phyloP scores from a whole-genome alignment of 2,329 filamentous ascomycete genomes.

The Trichoderma lentiforme region DNA sequence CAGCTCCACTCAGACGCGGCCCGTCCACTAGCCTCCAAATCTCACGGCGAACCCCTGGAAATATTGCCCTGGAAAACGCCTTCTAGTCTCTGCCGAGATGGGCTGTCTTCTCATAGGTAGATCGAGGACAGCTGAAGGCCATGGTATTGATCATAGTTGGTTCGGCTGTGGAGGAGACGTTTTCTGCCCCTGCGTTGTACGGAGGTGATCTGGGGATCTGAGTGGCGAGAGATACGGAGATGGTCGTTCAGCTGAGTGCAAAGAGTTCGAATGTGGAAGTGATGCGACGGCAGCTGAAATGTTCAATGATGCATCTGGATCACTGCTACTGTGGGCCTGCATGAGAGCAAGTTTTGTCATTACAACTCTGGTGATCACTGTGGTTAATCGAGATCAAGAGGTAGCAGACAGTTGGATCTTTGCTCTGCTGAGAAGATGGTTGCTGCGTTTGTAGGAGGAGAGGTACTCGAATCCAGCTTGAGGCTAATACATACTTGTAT shows the following conservation, averaged over 20 bases:
- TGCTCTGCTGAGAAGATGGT: neutral
- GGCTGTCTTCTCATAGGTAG: neutral
- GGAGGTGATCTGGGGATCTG: neutral
- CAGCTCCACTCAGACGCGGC: conserved; percentile 5
- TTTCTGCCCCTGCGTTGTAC: neutral
- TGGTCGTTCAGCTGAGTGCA: neutral
- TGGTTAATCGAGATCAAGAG: accelerated
- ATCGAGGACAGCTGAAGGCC: neutral
- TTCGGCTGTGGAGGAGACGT: neutral
- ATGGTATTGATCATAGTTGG: neutral
- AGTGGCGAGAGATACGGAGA: neutral
- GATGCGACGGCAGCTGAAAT: neutral
- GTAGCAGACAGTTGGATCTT: neutral
- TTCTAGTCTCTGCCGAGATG: neutral
- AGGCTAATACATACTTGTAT: neutral
- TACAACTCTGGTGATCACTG: neutral
- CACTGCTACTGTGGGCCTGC: neutral
- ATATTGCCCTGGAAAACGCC: neutral
- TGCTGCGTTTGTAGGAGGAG: neutral
- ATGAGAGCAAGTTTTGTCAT: neutral
- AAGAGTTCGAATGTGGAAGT: neutral
- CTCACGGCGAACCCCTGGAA: neutral
- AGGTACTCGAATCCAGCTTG: neutral
- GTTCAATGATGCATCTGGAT: neutral
- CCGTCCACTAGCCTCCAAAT: conserved; percentile 2